Percentiles rank a stretch among this genome's conserved stretches.
Evolutionary conservation across 1,139 yeast genomes (phyloP).

Genomic region (Diutina mesorugosa): DNA sequence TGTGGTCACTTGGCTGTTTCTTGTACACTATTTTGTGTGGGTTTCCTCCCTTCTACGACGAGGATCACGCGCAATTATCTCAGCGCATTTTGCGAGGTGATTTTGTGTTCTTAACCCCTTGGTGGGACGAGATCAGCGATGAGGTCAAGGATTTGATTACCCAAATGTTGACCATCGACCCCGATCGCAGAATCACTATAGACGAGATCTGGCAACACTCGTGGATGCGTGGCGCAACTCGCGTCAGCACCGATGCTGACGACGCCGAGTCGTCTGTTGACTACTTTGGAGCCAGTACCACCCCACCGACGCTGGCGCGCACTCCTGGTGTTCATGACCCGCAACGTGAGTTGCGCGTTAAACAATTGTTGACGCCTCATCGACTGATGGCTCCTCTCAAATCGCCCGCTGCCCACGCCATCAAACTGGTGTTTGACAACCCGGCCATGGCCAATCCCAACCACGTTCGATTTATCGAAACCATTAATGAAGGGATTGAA

Average conservation of each 20-base stretch:
- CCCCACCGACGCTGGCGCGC: background rate
- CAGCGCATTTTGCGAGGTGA: conserved; percentile 76
- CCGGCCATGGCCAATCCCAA: conserved; percentile 23
- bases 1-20: conserved; percentile 95
- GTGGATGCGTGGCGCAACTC: conserved; percentile 15
- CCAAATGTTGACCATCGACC: conserved; percentile 66
- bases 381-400: background rate
- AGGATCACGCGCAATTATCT: conserved; percentile 67
- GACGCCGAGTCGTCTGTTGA: background rate
- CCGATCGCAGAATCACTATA: conserved; percentile 61
- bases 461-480: conserved; percentile 14
- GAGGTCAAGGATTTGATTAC: conserved; percentile 63
- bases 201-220: conserved; percentile 47
- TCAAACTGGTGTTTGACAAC: conserved; percentile 31
- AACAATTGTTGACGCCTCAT: background rate
- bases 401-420: conserved; percentile 22
- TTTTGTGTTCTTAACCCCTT: conserved; percentile 72
- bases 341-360: background rate
- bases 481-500: background rate
- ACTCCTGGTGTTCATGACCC: conserved; percentile 1
- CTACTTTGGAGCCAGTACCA: background rate
- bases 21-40: conserved; percentile 84
- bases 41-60: conserved; percentile 94
- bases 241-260: background rate
- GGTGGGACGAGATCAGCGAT: conserved; percentile 91